These are phyloP conservation scores for Mallotus nudiflorus DNA, from an alignment of 345 rosid genomes.

Conservation along the genomic window DNA sequence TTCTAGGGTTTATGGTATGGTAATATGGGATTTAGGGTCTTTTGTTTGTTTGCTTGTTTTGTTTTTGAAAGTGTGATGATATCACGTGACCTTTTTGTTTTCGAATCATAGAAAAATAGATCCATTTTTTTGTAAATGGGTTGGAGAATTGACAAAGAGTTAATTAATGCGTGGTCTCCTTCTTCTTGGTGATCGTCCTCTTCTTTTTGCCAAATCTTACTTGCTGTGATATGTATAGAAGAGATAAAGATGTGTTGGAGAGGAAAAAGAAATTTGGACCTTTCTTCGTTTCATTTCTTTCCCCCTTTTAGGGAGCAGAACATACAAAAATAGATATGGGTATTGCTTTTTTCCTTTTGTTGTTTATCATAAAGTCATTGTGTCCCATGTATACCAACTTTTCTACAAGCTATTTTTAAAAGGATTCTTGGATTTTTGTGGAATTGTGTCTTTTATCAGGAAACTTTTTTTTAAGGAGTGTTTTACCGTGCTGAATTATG, in stretches of 20 bases:
- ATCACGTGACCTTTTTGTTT: conserved; percentile 9
- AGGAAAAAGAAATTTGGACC: not conserved
- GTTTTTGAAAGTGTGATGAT: not conserved
- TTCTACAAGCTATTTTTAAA: too few species aligned
- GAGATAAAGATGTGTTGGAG: not conserved
- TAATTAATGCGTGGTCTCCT: not conserved
- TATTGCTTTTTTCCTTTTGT: not conserved
- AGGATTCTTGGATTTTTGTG: too few species aligned
- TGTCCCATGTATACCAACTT: too few species aligned
- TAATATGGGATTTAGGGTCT: not conserved
- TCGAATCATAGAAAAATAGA: not conserved
- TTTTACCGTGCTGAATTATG: too few species aligned
- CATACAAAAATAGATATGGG: not conserved
- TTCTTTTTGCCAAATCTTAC: too few species aligned
- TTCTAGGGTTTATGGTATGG: conserved; percentile 9
- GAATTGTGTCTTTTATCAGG: too few species aligned
- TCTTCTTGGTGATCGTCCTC: too few species aligned
- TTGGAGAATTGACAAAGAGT: too few species aligned
- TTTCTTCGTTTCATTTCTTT: not conserved
- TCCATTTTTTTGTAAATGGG: not conserved
- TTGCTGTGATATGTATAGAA: not conserved
- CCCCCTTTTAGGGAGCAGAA: not conserved
- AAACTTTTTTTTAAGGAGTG: too few species aligned
- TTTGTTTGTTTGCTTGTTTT: not conserved
- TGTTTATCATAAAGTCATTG: not conserved